A percentile compares a stretch with the other conserved stretches of the same genome.
These are phyloP conservation scores for Hericium coralloides DNA, from an alignment of 768 basidiomycete genomes.

Conservation along the genomic window DNA sequence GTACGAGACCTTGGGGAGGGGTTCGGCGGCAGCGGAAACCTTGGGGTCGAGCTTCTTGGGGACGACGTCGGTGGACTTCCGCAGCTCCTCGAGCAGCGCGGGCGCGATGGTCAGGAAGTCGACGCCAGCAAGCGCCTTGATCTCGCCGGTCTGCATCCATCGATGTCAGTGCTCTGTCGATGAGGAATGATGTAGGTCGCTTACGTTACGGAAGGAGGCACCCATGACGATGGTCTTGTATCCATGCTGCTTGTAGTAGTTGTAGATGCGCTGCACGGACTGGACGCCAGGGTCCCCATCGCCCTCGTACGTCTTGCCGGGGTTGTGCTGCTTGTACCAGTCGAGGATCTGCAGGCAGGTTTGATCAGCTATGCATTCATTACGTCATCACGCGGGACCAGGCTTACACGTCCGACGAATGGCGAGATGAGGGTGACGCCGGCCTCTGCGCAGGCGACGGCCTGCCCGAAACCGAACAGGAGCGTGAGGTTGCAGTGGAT, in stretches of 20 bases:
- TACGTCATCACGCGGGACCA: slow-evolving; percentile 6
- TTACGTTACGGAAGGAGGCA: slow-evolving; percentile 96
- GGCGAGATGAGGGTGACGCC: slow-evolving; percentile 98
- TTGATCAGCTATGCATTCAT: slow-evolving; percentile 5
- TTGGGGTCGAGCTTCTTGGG: slow-evolving; percentile 74
- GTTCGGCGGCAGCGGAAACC: slow-evolving; percentile 47
- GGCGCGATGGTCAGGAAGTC: slow-evolving; percentile 98
- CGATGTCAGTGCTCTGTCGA: background rate
- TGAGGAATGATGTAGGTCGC: slow-evolving; percentile 18
- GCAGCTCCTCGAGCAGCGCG: slow-evolving; percentile 84
- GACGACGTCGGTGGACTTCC: slow-evolving; percentile 65
- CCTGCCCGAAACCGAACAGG: slow-evolving; percentile 97
- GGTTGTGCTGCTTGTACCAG: slow-evolving; percentile 88
- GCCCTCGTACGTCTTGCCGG: slow-evolving; percentile 78
- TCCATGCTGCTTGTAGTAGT: slow-evolving; percentile 97
- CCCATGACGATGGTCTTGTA: slow-evolving; percentile 99
- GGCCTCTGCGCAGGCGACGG: slow-evolving; percentile 98
- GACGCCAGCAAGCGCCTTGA: slow-evolving; percentile 89
- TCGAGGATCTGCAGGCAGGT: slow-evolving; percentile 71
- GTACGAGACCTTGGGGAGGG: slow-evolving; percentile 73
- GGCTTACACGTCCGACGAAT: slow-evolving; percentile 86
- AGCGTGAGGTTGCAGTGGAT: slow-evolving; percentile 99
- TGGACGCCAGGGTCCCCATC: slow-evolving; percentile 93
- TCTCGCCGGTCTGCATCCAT: slow-evolving; percentile 64
- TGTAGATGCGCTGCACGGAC: slow-evolving; percentile 95